Evolutionary conservation across 768 basidiomycete genomes (phyloP).

Genomic region (Naganishia randhawae): DNA sequence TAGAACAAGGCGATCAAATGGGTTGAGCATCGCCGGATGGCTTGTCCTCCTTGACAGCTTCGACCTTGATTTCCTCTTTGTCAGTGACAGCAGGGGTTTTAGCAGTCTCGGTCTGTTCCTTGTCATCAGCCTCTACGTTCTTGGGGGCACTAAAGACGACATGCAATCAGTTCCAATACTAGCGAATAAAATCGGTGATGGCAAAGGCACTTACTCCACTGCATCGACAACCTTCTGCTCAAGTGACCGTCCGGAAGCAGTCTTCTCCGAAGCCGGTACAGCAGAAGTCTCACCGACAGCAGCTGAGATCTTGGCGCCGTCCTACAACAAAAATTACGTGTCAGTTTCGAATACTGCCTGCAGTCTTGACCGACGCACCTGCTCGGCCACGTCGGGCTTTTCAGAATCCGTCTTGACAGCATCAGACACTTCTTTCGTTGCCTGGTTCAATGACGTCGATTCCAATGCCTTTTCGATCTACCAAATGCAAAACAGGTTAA

Average conservation of each 20-base stretch:
- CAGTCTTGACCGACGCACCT: neutral
- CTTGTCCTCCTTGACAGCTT: constrained; percentile 22
- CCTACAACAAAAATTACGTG: neutral
- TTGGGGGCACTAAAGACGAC: neutral
- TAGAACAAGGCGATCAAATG: neutral
- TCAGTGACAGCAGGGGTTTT: constrained; percentile 44
- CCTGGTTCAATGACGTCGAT: constrained; percentile 17
- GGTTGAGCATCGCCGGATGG: constrained; percentile 18
- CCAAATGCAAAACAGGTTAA: neutral
- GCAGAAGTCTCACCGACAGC: constrained; percentile 39
- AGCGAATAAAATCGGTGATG: neutral
- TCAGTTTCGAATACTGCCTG: neutral
- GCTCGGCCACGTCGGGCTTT: neutral
- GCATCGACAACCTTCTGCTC: constrained; percentile 32
- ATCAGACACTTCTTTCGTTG: constrained; percentile 1
- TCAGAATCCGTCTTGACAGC: constrained; percentile 21
- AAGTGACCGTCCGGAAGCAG: constrained; percentile 47
- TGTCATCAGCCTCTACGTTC: constrained; percentile 22
- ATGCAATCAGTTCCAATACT: neutral
- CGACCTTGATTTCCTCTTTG: constrained; percentile 34
- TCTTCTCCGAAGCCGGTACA: constrained; percentile 31
- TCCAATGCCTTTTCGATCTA: constrained; percentile 24
- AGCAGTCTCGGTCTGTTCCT: constrained; percentile 28
- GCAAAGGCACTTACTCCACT: constrained; percentile 2
- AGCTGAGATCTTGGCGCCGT: constrained; percentile 27